Evolutionary conservation across 495 filamentous ascomycete species (phyloP).

Genomic region (Penicillium argentinense): DNA sequence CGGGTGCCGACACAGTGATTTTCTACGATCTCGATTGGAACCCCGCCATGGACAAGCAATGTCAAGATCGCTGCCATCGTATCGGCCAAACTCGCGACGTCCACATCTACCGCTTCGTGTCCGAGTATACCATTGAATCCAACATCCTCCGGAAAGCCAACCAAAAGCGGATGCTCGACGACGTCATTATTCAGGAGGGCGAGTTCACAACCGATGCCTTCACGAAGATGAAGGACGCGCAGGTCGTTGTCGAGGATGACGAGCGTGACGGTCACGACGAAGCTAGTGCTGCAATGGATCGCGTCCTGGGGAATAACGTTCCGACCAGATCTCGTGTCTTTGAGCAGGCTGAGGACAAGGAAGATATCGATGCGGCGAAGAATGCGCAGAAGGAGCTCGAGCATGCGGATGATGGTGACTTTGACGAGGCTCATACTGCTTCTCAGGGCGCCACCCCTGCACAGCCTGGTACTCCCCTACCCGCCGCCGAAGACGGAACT

Average conservation of each 20-base stretch:
- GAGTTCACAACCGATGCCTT: slow-evolving; percentile 99
- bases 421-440: slow-evolving; percentile 67
- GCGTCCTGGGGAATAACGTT: slow-evolving; percentile 65
- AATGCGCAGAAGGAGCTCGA: slow-evolving; percentile 85
- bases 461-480: slow-evolving; percentile 32
- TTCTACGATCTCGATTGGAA: slow-evolving; percentile 99
- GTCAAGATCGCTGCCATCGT: slow-evolving; percentile 95
- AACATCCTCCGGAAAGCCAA: slow-evolving; percentile 96
- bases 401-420: slow-evolving; percentile 86
- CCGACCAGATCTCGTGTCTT: slow-evolving; percentile 62
- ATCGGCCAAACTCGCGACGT: slow-evolving; percentile 98
- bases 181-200: slow-evolving; percentile 97
- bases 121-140: slow-evolving; percentile 96
- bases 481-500: slow-evolving; percentile 16
- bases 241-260: slow-evolving; percentile 66
- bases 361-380: slow-evolving; percentile 85
- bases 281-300: slow-evolving; percentile 80
- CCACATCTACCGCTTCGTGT: slow-evolving; percentile 96
- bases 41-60: slow-evolving; percentile 99
- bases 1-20: slow-evolving; percentile 96
- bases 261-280: slow-evolving; percentile 60
- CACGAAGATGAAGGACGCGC: slow-evolving; percentile 70
- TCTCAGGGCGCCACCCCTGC: slow-evolving; percentile 43
- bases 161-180: slow-evolving; percentile 96
- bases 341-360: slow-evolving; percentile 86